A percentile compares a stretch with the other conserved stretches of the same genome.
phyloP scores from a whole-genome alignment of 371 early-diverging fungal genomes.

The Lichtheimia ornata region DNA sequence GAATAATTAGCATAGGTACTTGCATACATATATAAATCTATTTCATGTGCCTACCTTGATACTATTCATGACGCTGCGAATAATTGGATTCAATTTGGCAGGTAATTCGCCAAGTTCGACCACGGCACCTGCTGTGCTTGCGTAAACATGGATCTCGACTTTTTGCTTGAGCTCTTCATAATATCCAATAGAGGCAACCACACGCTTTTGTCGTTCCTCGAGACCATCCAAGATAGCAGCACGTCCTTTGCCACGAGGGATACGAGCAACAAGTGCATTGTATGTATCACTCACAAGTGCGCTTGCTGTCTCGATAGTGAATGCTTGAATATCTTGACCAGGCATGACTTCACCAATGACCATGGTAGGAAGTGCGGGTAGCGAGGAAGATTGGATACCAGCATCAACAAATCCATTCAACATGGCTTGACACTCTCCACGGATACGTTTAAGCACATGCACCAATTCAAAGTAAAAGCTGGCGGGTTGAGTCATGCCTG shows the following conservation, averaged over 20 bases:
- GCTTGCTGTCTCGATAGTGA: constrained; percentile 66
- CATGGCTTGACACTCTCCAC: constrained; percentile 73
- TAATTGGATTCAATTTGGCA: constrained; percentile 80
- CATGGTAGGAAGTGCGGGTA: constrained; percentile 65
- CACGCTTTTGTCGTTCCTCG: constrained; percentile 66
- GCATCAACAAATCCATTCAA: constrained; percentile 66
- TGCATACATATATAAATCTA: background rate
- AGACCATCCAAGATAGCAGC: constrained; percentile 37
- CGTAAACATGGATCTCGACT: constrained; percentile 70
- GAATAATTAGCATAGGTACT: background rate
- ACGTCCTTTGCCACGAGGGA: constrained; percentile 46
- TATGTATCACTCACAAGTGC: constrained; percentile 55
- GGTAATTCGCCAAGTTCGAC: constrained; percentile 81
- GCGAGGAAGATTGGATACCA: constrained; percentile 38
- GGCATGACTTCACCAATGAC: constrained; percentile 49
- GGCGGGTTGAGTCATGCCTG: constrained; percentile 32
- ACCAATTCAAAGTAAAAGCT: constrained; percentile 72
- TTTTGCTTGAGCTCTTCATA: constrained; percentile 68
- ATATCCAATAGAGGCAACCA: constrained; percentile 65
- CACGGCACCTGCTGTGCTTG: constrained; percentile 84
- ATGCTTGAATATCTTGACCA: constrained; percentile 52
- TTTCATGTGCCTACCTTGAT: constrained; percentile 56
- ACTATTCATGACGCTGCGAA: constrained; percentile 87
- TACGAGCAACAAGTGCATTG: constrained; percentile 40
- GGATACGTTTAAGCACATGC: constrained; percentile 69